Evolutionary conservation across 2,329 filamentous ascomycete genomes (phyloP).

Genomic region (Pyricularia sp.): DNA sequence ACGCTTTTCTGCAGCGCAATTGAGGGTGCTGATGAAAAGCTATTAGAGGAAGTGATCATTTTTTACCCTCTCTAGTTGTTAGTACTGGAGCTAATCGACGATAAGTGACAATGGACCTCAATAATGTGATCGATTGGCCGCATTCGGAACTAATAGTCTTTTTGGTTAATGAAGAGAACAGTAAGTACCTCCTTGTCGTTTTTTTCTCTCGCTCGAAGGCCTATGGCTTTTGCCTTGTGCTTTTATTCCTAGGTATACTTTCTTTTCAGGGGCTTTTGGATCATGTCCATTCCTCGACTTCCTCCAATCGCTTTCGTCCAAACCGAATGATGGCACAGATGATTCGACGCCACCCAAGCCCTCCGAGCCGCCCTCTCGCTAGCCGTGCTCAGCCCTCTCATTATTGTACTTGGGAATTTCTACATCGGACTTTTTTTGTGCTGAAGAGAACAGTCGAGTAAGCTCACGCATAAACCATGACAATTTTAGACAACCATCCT

Average conservation of each 20-base stretch:
- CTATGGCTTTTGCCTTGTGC: no score
- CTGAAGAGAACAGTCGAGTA: background rate
- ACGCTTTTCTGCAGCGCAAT: background rate
- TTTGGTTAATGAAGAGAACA: background rate
- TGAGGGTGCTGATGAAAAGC: background rate
- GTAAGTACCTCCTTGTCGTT: no score
- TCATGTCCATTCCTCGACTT: background rate
- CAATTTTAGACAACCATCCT: background rate
- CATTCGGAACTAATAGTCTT: background rate
- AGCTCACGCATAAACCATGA: background rate
- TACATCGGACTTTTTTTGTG: background rate
- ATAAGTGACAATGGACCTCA: background rate
- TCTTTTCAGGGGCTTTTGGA: background rate
- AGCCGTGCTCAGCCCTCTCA: background rate
- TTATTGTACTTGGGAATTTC: background rate
- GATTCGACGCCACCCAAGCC: background rate
- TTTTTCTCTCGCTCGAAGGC: no score
- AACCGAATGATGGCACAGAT: background rate
- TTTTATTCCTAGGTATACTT: background rate
- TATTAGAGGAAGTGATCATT: background rate
- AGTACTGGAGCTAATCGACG: background rate
- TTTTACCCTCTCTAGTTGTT: background rate
- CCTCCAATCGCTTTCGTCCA: background rate
- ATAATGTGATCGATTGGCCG: background rate
- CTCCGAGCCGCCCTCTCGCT: background rate